Evolutionary conservation across 371 early-diverging fungal species (phyloP).

Genomic region (Mortierella sp.): DNA sequence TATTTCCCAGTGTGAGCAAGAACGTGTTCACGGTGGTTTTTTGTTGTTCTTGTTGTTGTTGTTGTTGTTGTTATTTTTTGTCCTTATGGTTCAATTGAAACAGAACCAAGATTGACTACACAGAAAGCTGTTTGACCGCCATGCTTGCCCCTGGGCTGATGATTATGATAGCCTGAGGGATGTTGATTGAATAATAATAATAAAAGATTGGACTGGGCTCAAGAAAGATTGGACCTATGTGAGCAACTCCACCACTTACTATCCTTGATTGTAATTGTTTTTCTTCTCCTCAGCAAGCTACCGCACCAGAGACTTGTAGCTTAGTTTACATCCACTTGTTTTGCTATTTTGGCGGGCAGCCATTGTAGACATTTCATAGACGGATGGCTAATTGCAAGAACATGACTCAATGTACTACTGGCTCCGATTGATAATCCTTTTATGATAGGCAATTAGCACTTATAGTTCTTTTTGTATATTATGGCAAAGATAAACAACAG

Average conservation of each 20-base stretch:
- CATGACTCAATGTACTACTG: background rate
- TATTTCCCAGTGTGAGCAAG: background rate
- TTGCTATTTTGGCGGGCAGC: background rate
- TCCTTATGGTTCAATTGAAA: slow-evolving; percentile 2
- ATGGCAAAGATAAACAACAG: no score
- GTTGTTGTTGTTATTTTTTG: background rate
- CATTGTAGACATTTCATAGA: background rate
- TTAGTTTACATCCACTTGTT: background rate
- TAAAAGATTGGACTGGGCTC: slow-evolving; percentile 1
- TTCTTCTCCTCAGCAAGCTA: background rate
- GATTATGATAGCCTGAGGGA: no score
- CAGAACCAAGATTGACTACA: background rate
- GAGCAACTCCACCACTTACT: background rate
- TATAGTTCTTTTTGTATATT: no score
- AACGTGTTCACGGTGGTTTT: no score
- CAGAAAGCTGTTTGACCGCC: no score
- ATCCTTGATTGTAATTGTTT: background rate
- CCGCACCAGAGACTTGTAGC: background rate
- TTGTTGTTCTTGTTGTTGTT: background rate
- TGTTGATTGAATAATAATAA: background rate
- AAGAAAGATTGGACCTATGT: background rate
- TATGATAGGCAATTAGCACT: no score
- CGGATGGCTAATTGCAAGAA: slow-evolving; percentile 1
- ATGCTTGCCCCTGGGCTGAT: no score
- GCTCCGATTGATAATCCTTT: background rate